These are phyloP conservation scores for Pulveroboletus sp. DNA, from an alignment of 768 basidiomycete genomes.

Conservation along the genomic window DNA sequence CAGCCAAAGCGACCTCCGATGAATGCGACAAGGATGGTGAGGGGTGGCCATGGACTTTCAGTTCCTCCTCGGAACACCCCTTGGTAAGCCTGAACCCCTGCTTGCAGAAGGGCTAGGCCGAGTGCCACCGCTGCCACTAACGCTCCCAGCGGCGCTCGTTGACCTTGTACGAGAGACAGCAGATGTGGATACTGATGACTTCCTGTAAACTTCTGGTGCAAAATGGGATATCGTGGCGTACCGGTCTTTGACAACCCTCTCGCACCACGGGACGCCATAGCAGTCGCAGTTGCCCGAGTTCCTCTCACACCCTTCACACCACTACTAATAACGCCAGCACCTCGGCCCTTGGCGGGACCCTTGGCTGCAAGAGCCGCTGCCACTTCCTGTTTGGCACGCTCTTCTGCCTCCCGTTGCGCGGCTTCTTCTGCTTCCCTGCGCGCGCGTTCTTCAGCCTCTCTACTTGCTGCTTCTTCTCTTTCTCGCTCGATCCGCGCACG, in stretches of 20 bases:
- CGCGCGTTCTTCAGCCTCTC: constrained; percentile 40
- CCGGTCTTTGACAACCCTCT: constrained; percentile 40
- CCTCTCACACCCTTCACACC: constrained; percentile 71
- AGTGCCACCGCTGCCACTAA: constrained; percentile 15
- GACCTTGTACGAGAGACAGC: constrained; percentile 22
- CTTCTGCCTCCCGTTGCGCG: constrained; percentile 45
- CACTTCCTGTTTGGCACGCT: constrained; percentile 48
- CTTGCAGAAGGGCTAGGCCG: constrained; percentile 23
- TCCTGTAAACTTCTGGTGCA: constrained; percentile 4
- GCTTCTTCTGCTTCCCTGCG: constrained; percentile 29
- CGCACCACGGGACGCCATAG: constrained; percentile 42
- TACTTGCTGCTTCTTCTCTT: constrained; percentile 32
- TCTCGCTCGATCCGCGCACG: constrained; percentile 35
- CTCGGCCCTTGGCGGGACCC: constrained; percentile 37
- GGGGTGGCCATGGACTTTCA: constrained; percentile 8
- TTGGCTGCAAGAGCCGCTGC: constrained; percentile 34
- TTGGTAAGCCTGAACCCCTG: constrained; percentile 25
- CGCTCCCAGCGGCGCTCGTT: constrained; percentile 26
- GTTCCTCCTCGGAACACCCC: constrained; percentile 25
- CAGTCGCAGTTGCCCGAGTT: constrained; percentile 59
- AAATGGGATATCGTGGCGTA: constrained; percentile 17
- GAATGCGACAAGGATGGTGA: neutral
- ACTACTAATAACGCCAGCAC: constrained; percentile 46
- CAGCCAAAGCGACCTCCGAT: neutral
- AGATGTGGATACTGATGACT: constrained; percentile 12